Evolutionary conservation across 768 basidiomycete species (phyloP).

Genomic region (Leccinum ochraceum): DNA sequence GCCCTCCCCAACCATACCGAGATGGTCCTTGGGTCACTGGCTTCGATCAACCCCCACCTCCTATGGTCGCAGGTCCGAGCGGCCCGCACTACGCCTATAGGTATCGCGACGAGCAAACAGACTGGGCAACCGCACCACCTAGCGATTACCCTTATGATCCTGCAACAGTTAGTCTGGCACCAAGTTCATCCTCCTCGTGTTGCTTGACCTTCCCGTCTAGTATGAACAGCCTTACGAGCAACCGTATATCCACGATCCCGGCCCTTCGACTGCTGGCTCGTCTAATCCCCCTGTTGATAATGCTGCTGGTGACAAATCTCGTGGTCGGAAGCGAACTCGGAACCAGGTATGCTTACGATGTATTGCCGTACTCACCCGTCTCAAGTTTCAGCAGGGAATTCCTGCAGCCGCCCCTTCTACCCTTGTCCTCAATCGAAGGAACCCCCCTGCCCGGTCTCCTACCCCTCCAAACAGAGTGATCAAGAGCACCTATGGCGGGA

Average conservation of each 20-base stretch:
- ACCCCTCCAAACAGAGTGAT: constrained; percentile 82
- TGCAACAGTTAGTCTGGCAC: constrained; percentile 40
- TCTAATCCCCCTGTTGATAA: constrained; percentile 32
- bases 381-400: constrained; percentile 41
- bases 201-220: constrained; percentile 31
- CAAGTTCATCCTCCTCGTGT: not conserved
- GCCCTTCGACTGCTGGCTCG: constrained; percentile 46
- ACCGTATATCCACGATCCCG: constrained; percentile 57
- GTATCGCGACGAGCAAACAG: constrained; percentile 59
- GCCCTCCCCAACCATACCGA: constrained; percentile 45
- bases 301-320: constrained; percentile 43
- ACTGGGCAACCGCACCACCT: constrained; percentile 44
- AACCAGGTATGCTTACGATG: constrained; percentile 43
- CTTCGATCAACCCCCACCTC: constrained; percentile 51
- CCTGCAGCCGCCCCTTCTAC: constrained; percentile 68
- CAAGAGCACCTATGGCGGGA: constrained; percentile 89
- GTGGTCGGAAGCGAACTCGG: constrained; percentile 72
- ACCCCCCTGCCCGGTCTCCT: constrained; percentile 74
- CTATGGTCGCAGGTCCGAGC: constrained; percentile 48
- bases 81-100: constrained; percentile 55
- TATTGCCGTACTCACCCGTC: not conserved
- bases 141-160: constrained; percentile 58
- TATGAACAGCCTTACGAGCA: constrained; percentile 62
- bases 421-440: constrained; percentile 64
- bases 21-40: constrained; percentile 57